A percentile compares a stretch with the other conserved stretches of the same genome.
Conservation (phyloP, 2,329 filamentous ascomycete genomes). For the Chaetomium olivaceum region DNA sequence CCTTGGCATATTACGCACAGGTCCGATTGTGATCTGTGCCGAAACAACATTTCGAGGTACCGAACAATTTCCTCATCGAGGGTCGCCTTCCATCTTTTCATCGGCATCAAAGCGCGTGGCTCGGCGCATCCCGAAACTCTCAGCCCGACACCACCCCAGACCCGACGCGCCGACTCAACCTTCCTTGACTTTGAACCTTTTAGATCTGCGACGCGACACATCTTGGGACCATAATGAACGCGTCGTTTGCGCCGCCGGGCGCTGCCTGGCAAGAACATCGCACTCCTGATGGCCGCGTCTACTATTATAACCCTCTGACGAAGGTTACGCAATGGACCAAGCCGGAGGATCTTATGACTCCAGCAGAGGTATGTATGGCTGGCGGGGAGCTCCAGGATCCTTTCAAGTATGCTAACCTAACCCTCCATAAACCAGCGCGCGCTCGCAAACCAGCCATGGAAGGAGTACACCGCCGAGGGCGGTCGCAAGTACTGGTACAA, state of each 20-base stretch:
- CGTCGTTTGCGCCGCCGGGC: constrained; percentile 38
- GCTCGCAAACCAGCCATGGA: constrained; percentile 82
- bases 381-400: not conserved
- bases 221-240: constrained; percentile 60
- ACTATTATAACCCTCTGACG: constrained; percentile 87
- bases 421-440: constrained; percentile 60
- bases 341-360: constrained; percentile 83
- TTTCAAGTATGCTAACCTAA: constrained; percentile 29
- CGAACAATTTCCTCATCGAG: constrained; percentile 5
- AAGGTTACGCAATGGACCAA: constrained; percentile 94
- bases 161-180: not conserved
- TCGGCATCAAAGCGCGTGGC: constrained; percentile 1
- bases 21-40: constrained; percentile 10
- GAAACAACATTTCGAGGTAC: not conserved
- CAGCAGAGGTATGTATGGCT: constrained; percentile 66
- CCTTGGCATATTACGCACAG: not conserved
- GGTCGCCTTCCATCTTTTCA: not conserved
- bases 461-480: constrained; percentile 83
- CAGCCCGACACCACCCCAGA: not conserved
- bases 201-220: not conserved
- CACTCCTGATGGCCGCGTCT: constrained; percentile 77
- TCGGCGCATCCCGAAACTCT: not conserved
- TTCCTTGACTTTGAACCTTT: not conserved
- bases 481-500: constrained; percentile 97
- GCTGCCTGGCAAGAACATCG: constrained; percentile 77